phyloP scores from a whole-genome alignment of 495 filamentous ascomycete species.

The Ascodesmis nigricans region DNA sequence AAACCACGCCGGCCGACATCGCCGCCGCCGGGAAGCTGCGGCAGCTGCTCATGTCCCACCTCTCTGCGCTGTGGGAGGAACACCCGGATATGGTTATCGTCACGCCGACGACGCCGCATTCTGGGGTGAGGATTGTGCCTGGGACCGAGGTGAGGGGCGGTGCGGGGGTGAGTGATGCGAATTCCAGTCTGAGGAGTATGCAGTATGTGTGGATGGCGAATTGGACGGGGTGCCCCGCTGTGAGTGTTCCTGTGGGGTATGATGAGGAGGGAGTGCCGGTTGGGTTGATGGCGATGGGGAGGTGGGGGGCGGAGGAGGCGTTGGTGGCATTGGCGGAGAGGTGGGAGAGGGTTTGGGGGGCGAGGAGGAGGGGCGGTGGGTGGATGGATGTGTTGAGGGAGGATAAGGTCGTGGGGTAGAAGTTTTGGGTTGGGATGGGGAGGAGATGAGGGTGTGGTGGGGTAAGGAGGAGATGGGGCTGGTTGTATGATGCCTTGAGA shows the following conservation, averaged over 20 bases:
- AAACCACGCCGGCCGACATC: slow-evolving; percentile 47
- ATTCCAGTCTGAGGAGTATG: slow-evolving; percentile 54
- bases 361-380: slow-evolving; percentile 5
- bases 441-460: no score
- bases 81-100: slow-evolving; percentile 62
- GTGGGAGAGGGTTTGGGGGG: slow-evolving; percentile 30
- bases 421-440: no score
- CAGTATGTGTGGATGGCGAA: slow-evolving; percentile 80
- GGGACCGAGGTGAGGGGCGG: slow-evolving; percentile 27
- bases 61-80: slow-evolving; percentile 44
- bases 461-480: no score
- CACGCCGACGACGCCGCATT: slow-evolving; percentile 54
- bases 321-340: slow-evolving; percentile 54
- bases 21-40: slow-evolving; percentile 54
- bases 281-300: slow-evolving; percentile 71
- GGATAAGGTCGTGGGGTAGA: not conserved
- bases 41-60: slow-evolving; percentile 59
- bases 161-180: slow-evolving; percentile 52
- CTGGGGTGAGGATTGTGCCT: slow-evolving; percentile 46
- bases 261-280: slow-evolving; percentile 37
- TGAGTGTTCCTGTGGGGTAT: slow-evolving; percentile 62
- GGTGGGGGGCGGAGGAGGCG: slow-evolving; percentile 72
- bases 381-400: not conserved
- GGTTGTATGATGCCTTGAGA: no score
- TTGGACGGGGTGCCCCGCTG: slow-evolving; percentile 53